These are phyloP conservation scores for Tetrahymena malaccensis DNA, from an alignment of 73 alveolate genomes.

Conservation along the genomic window DNA sequence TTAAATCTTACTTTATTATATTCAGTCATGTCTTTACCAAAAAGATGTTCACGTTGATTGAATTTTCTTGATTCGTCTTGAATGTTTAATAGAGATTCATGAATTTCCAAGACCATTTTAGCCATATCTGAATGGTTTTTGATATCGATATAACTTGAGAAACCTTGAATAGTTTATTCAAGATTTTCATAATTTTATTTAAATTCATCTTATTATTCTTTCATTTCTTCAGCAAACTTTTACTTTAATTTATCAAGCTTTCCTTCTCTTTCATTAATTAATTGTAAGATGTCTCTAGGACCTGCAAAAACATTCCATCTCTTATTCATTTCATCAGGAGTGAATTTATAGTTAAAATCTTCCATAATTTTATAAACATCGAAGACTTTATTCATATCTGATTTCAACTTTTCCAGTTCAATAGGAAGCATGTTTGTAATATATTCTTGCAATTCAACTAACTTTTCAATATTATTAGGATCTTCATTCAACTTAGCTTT, in stretches of 20 bases:
- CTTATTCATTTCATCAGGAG: conserved; percentile 79
- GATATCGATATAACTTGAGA: conserved; percentile 19
- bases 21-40: neutral
- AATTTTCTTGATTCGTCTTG: neutral
- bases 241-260: conserved; percentile 92
- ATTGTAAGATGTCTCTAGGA: conserved; percentile 82
- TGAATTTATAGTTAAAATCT: conserved; percentile 89
- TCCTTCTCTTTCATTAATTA: conserved; percentile 77
- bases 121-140: conserved; percentile 33
- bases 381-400: conserved; percentile 74
- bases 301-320: conserved; percentile 95
- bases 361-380: conserved; percentile 84
- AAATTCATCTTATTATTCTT: conserved; percentile 30
- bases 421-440: conserved; percentile 78
- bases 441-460: conserved; percentile 84
- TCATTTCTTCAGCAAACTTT: conserved; percentile 73
- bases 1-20: neutral
- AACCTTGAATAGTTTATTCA: conserved; percentile 33
- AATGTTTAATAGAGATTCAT: neutral
- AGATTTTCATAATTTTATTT: conserved; percentile 22
- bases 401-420: conserved; percentile 85
- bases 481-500: conserved; percentile 82
- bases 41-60: neutral
- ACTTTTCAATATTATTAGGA: conserved; percentile 93
- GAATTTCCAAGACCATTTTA: conserved; percentile 7